Percentiles rank a stretch among this genome's conserved stretches.
Conservation (phyloP, 2,329 filamentous ascomycete species). For the Penicillium polonicum region DNA sequence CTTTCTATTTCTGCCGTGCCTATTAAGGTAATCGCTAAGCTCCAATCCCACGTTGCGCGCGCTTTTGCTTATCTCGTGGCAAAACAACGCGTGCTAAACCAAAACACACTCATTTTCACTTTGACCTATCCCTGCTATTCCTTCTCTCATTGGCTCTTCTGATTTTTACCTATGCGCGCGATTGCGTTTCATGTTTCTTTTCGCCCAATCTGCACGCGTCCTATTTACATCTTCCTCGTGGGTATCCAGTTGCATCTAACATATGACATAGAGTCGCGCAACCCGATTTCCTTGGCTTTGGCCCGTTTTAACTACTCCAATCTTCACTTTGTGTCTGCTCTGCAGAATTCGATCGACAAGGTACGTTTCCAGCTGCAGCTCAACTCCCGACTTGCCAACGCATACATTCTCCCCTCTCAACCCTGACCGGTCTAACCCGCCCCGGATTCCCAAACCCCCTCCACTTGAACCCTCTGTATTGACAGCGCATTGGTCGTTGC, state of each 20-base stretch:
- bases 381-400: conserved; percentile 37
- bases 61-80: conserved; percentile 12
- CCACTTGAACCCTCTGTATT: conserved; percentile 19
- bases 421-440: conserved; percentile 30
- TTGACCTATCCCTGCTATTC: conserved; percentile 2
- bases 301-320: conserved; percentile 5
- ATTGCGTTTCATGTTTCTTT: conserved; percentile 13
- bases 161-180: conserved; percentile 4
- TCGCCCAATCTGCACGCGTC: conserved; percentile 16
- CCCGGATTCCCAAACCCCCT: conserved; percentile 23
- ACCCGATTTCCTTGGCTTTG: conserved; percentile 13
- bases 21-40: conserved; percentile 15
- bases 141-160: conserved; percentile 14
- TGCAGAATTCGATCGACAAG: conserved; percentile 35
- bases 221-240: conserved; percentile 14
- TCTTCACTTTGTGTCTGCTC: conserved; percentile 16
- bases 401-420: conserved; percentile 36
- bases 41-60: conserved; percentile 23
- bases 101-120: conserved; percentile 1
- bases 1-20: conserved; percentile 6
- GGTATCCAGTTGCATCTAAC: conserved; percentile 17
- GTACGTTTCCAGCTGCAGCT: conserved; percentile 38
- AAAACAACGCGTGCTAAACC: conserved; percentile 25
- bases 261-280: conserved; percentile 10
- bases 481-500: conserved; percentile 31